Evolutionary conservation across 495 filamentous ascomycete species (phyloP), one percentile per base, ranked within the genome.

Genomic region (Penicillium fimorum): DNA sequence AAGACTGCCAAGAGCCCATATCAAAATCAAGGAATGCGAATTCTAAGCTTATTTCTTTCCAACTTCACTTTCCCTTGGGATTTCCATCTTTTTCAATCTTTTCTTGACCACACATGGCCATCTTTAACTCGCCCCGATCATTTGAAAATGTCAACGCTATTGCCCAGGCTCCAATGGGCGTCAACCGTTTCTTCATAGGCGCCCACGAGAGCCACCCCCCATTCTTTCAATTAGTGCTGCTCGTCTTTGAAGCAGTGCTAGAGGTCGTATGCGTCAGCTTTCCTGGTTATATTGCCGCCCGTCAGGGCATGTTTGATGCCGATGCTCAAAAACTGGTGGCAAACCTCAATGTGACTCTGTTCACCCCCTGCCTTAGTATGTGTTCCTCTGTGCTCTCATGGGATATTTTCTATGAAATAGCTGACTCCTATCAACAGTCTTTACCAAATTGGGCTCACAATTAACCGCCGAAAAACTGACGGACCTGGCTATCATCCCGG

Each of bases 381-480:
- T 71, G 32, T 17, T 38, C 27, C 40, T 41, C 12, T 27, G 6
- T 27, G 25, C n/a, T 27, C 25, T 7, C 15, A 5, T 13, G 20
- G 11, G 17, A 13, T 41, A 10, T n/a, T 37, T 37, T 12, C 25
- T 50, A 32, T 45, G 42, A 13, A 10, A 49, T 54, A 18, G 22
- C 33, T 49, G 47, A 61, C 40, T 40, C 17, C 53, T n/a, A 32
- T 20, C 18, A 57, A 47, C 59, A 96, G 92, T 98, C 68, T 98
- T 97, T 77, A 96, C 89, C 27, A 98, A 97, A 73, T 80, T 98
- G 22, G 94, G 93, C n/a, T 93, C 89, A 6, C 94, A 98, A 74
- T 80, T 98, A 50, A 96, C 87, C 27, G 87, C 91, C 44, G 87
- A 91, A 61, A 96, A 96, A 69, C 81, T 98, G 47, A 77, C 83